phyloP scores from a whole-genome alignment of 139 green algal genomes.

The Coccomyxa sp. region DNA sequence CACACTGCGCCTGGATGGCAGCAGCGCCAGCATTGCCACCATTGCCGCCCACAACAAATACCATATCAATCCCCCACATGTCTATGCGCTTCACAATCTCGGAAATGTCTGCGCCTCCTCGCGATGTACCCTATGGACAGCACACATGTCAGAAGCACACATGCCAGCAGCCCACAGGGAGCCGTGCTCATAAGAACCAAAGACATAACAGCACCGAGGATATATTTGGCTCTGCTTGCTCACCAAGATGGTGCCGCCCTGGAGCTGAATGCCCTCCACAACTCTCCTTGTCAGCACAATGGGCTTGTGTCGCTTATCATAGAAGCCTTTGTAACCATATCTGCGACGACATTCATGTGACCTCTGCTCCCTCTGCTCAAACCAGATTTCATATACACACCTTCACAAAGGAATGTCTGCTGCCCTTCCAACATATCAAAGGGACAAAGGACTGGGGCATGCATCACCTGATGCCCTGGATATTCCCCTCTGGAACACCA shows the following conservation, averaged over 20 bases:
- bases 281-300: constrained; percentile 73
- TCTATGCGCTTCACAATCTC: constrained; percentile 96
- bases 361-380: no score
- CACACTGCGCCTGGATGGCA: constrained; percentile 76
- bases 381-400: no score
- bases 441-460: not conserved
- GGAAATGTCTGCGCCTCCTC: constrained; percentile 87
- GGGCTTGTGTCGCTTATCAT: constrained; percentile 64
- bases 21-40: constrained; percentile 85
- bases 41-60: constrained; percentile 94
- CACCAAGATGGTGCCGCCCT: constrained; percentile 92
- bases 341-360: constrained; percentile 9
- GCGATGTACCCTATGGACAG: constrained; percentile 64
- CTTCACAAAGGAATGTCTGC: no score
- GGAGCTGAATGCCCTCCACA: constrained; percentile 93
- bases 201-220: no score
- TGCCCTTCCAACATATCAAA: not conserved
- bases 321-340: constrained; percentile 86
- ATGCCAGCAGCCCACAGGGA: not conserved
- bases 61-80: constrained; percentile 94
- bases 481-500: constrained; percentile 82
- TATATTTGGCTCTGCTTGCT: not conserved
- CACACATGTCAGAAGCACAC: not conserved
- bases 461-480: constrained; percentile 82
- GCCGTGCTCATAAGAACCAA: not conserved